Conservation (phyloP, 2,329 filamentous ascomycete genomes). For the Colletotrichum truncatum region DNA sequence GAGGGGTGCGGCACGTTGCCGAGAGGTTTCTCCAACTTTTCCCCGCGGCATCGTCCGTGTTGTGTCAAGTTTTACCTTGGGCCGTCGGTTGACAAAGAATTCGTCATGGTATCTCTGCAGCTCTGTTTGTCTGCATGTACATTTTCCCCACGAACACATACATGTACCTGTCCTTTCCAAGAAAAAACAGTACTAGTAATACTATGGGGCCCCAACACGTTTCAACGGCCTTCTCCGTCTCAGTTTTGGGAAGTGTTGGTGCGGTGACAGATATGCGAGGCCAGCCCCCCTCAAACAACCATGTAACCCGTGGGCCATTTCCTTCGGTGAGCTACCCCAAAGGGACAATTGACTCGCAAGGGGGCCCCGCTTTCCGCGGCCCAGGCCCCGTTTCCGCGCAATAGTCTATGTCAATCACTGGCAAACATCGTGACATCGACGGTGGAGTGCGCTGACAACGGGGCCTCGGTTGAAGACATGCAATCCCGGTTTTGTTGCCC, state of each 20-base stretch:
- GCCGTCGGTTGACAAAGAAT: background rate
- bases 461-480: constrained; percentile 14
- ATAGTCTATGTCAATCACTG: constrained; percentile 13
- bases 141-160: background rate
- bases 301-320: background rate
- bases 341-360: background rate
- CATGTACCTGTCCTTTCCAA: background rate
- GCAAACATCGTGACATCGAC: constrained; percentile 13
- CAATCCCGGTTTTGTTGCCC: constrained; percentile 12
- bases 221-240: constrained; percentile 11
- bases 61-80: background rate
- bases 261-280: background rate
- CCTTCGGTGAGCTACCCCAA: constrained; percentile 19
- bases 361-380: constrained; percentile 9
- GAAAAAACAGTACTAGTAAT: background rate
- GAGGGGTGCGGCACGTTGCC: constrained; percentile 21
- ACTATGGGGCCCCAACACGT: constrained; percentile 5
- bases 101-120: background rate
- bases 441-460: constrained; percentile 7
- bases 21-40: constrained; percentile 21
- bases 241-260: constrained; percentile 11
- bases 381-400: constrained; percentile 17
- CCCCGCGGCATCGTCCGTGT: constrained; percentile 6
- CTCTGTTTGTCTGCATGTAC: background rate
- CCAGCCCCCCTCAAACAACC: background rate